Evolutionary conservation across 1,284 basidiomycete species (phyloP).

Genomic region (Puccinia novopanici): DNA sequence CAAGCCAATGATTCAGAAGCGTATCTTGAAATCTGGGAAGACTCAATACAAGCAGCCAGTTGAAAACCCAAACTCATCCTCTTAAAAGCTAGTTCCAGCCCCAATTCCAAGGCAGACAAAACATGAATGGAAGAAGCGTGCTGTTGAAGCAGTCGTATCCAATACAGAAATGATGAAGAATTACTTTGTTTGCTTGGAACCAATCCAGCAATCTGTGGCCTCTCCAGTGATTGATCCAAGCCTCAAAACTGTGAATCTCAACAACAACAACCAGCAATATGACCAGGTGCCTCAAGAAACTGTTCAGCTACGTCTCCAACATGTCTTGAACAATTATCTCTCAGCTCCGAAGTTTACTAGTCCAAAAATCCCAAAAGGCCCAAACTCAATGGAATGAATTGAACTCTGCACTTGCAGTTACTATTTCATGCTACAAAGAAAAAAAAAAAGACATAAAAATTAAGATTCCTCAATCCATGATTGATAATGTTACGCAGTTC

Average conservation of each 20-base stretch:
- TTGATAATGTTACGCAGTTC: slow-evolving; percentile 2
- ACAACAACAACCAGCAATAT: background rate
- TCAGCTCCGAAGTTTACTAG: background rate
- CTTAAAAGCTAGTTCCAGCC: background rate
- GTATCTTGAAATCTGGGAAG: background rate
- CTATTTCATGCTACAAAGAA: no score
- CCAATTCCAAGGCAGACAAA: background rate
- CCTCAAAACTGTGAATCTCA: background rate
- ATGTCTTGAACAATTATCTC: background rate
- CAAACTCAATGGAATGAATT: background rate
- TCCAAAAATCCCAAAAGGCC: no score
- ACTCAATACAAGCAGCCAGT: background rate
- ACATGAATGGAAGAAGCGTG: slow-evolving; percentile 2
- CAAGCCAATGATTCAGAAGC: background rate
- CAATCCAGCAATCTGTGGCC: background rate
- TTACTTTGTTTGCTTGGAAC: background rate
- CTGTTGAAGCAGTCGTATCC: background rate
- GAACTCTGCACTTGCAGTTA: background rate
- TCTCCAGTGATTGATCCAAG: background rate
- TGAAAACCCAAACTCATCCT: background rate
- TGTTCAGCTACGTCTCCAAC: background rate
- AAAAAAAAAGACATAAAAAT: background rate
- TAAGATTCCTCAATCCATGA: background rate
- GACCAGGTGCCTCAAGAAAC: background rate
- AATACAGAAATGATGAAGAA: background rate